Percentiles rank a stretch among this genome's conserved stretches.
These are phyloP conservation scores for Mycena vitilis DNA, from an alignment of 768 basidiomycete species.

Conservation along the genomic window DNA sequence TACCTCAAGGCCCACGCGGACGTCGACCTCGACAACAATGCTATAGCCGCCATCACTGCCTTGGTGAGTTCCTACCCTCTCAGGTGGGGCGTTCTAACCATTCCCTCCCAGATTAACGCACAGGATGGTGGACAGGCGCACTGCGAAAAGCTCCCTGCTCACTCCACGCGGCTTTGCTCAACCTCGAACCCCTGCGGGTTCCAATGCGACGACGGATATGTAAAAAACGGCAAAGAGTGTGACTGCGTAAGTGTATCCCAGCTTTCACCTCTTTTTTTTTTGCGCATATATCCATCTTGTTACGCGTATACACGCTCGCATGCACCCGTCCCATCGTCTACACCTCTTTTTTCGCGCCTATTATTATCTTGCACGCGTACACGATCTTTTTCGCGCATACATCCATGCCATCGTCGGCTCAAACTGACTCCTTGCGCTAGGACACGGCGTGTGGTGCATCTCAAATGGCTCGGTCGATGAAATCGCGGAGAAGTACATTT, in stretches of 20 bases:
- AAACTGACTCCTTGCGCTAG: slow-evolving; percentile 8
- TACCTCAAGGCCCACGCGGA: slow-evolving; percentile 17
- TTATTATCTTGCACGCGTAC: neutral
- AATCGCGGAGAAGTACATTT: slow-evolving; percentile 24
- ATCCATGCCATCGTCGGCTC: neutral
- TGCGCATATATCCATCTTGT: slow-evolving; percentile 5
- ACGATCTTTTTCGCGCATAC: neutral
- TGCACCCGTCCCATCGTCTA: neutral
- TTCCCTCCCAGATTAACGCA: too few species aligned
- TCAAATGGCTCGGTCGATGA: slow-evolving; percentile 24
- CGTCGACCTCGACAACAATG: neutral
- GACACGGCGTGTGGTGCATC: slow-evolving; percentile 13
- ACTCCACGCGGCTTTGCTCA: slow-evolving; percentile 9
- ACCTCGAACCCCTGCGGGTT: slow-evolving; percentile 6
- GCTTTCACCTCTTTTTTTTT: neutral
- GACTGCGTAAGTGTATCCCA: slow-evolving; percentile 3
- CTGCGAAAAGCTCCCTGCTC: slow-evolving; percentile 7
- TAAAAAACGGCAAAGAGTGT: neutral
- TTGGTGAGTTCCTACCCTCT: too few species aligned
- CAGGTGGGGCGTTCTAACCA: too few species aligned
- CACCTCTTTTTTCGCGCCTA: neutral
- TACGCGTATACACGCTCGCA: neutral
- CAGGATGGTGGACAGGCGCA: neutral
- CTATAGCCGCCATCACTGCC: slow-evolving; percentile 11
- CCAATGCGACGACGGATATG: slow-evolving; percentile 3